A percentile compares a stretch with the other conserved stretches of the same genome.
These are phyloP conservation scores for Hemileccinum impolitum DNA, from an alignment of 768 basidiomycete genomes.

Conservation along the genomic window DNA sequence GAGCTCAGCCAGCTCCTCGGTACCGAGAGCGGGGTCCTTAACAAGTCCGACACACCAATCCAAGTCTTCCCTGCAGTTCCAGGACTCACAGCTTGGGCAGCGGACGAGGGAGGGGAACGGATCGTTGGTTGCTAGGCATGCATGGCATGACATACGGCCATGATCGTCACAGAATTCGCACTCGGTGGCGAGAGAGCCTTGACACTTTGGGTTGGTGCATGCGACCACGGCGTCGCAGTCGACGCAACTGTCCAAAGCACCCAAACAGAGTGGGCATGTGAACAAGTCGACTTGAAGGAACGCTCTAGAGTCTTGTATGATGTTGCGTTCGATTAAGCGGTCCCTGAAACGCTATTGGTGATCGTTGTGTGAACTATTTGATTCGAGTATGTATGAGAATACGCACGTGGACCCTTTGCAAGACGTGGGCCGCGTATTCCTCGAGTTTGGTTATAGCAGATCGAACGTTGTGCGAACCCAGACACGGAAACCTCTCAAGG, in stretches of 20 bases:
- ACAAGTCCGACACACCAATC: constrained; percentile 16
- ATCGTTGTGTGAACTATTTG: neutral
- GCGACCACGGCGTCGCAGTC: neutral
- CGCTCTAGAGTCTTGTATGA: neutral
- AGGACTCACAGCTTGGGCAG: constrained; percentile 6
- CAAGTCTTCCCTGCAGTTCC: constrained; percentile 13
- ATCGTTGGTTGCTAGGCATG: constrained; percentile 3
- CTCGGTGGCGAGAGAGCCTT: neutral
- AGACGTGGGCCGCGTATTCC: neutral
- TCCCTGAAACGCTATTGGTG: neutral
- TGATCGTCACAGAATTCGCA: neutral
- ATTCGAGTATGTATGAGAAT: neutral
- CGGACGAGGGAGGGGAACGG: constrained; percentile 1
- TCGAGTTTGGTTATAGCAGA: neutral
- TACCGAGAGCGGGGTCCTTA: constrained; percentile 4
- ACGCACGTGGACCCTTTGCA: neutral
- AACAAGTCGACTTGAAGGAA: neutral
- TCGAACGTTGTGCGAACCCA: neutral
- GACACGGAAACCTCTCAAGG: neutral
- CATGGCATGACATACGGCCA: neutral
- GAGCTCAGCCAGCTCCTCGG: constrained; percentile 5
- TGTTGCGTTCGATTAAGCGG: neutral
- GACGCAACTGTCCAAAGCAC: neutral
- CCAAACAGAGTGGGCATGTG: neutral
- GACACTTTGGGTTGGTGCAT: neutral